phyloP scores from a whole-genome alignment of 1,284 basidiomycete species.

The Irpex sp. region DNA sequence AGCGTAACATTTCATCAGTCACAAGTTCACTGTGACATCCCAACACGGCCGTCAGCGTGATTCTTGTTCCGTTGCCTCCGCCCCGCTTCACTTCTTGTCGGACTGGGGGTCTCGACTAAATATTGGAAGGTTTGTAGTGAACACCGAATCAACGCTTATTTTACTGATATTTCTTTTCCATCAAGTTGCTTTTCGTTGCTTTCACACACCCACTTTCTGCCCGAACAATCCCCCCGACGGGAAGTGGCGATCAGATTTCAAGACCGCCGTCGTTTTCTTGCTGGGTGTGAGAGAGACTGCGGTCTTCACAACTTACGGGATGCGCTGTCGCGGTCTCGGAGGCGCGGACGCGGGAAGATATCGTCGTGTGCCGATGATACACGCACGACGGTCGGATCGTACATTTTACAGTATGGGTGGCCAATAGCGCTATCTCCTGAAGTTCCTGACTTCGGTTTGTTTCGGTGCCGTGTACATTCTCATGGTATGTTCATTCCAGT shows the following conservation, averaged over 20 bases:
- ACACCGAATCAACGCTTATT: not conserved
- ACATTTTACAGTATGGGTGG: not conserved
- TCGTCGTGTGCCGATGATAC: not conserved
- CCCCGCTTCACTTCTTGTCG: not conserved
- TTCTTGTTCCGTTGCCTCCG: not conserved
- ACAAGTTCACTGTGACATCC: not conserved
- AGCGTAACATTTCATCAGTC: not conserved
- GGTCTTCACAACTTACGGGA: not conserved
- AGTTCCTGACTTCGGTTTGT: not conserved
- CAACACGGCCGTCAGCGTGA: not conserved
- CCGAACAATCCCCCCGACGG: not conserved
- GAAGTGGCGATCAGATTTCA: not conserved
- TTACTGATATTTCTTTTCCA: not conserved
- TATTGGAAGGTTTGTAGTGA: not conserved
- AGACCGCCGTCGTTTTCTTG: not conserved
- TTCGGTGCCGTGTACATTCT: not conserved
- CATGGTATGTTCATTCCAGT: not conserved
- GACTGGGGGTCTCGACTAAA: not conserved
- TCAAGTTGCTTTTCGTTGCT: not conserved
- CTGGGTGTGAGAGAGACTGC: not conserved
- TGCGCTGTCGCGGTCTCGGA: not conserved
- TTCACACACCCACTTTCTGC: not conserved
- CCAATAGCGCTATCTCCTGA: not conserved
- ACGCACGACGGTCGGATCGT: not conserved
- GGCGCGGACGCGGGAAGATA: not conserved